A percentile compares a stretch with the other conserved stretches of the same genome.
phyloP scores from a whole-genome alignment of 495 filamentous ascomycete genomes.

The Hypoxylon fuscum region DNA sequence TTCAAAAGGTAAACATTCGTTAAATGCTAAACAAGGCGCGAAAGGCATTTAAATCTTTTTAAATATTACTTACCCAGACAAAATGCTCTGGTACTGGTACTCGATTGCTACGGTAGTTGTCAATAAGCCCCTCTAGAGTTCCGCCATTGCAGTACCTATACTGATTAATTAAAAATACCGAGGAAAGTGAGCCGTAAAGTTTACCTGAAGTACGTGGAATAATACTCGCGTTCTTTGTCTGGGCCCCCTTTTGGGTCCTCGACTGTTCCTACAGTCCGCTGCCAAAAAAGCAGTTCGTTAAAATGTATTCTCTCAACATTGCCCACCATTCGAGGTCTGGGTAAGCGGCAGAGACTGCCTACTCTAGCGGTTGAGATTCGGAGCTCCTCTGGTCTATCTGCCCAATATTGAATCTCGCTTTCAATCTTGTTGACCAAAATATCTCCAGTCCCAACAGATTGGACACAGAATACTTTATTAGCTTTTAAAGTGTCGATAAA shows the following conservation, averaged over 20 bases:
- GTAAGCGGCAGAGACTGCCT: not conserved
- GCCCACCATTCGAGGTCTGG: not conserved
- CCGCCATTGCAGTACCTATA: conserved; percentile 3
- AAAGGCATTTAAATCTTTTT: not conserved
- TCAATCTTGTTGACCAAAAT: not conserved
- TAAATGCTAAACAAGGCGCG: no score
- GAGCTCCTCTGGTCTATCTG: not conserved
- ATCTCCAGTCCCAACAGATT: not conserved
- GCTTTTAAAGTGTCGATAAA: not conserved
- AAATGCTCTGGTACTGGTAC: conserved; percentile 19
- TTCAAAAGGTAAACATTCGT: no score
- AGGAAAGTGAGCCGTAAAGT: no score
- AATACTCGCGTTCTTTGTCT: not conserved
- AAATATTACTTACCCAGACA: conserved; percentile 13
- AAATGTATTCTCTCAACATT: conserved; percentile 1
- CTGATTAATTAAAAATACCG: no score
- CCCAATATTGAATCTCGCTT: not conserved
- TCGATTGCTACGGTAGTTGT: not conserved
- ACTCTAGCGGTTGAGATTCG: conserved; percentile 6
- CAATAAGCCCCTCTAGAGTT: not conserved
- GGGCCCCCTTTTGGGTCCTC: no score
- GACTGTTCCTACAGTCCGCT: not conserved
- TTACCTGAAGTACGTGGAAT: conserved; percentile 9
- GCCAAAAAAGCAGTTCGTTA: not conserved
- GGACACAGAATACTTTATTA: not conserved